Base-by-base conservation (phyloP, 1,284 basidiomycete genomes). In the Ustilago nuda region DNA sequence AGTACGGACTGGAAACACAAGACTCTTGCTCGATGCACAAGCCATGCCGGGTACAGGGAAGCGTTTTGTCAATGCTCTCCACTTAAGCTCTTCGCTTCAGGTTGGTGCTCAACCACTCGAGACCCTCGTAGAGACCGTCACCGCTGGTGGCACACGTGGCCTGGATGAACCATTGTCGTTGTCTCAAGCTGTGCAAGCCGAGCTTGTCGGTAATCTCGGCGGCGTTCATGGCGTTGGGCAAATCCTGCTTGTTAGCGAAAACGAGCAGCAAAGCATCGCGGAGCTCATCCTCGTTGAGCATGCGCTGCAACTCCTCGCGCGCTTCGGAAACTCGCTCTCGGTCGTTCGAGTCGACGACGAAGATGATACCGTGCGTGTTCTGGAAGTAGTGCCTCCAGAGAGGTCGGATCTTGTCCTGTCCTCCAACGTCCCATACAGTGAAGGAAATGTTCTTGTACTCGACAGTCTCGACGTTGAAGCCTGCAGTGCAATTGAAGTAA, bases 331-430 rank as follows among this genome's bases (percentile, higher is more conserved):
- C 93, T 93, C 97, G 96, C 88, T 99, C 97, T 88, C 97, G 90
- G 89, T 99, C 97, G 88, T 99, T 99, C 65, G 97, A 99, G 88
- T 99, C 97, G 79, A 99, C 95, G 66, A 99, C 97, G 87, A 99
- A 99, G 87, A 99, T 99, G 89, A 99, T 98, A 82, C 96, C 97
- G 89, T 99, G 97, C 55, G 97, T 99, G 90, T 99, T 99, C 89
- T 99, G 97, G 94, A 98, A 99, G 90, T 99, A 99, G 90, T 99
- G 96, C 91, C 96, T 95, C 96, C 96, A 99, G 84, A 99, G 89
- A 54, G 97, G 97, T 75, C 97, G 90, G 70, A 88, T 88, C 85
- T 88, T 88, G 82, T 88, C 87, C 84, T 88, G 87, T 48, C 87
- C 97, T 86, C 97, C 97, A 66, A 99, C 97, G 87, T 99, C 97